A percentile compares a stretch with the other conserved stretches of the same genome.
These are phyloP conservation scores for Brassica balearica DNA, from an alignment of 441 rosid genomes.

Conservation along the genomic window DNA sequence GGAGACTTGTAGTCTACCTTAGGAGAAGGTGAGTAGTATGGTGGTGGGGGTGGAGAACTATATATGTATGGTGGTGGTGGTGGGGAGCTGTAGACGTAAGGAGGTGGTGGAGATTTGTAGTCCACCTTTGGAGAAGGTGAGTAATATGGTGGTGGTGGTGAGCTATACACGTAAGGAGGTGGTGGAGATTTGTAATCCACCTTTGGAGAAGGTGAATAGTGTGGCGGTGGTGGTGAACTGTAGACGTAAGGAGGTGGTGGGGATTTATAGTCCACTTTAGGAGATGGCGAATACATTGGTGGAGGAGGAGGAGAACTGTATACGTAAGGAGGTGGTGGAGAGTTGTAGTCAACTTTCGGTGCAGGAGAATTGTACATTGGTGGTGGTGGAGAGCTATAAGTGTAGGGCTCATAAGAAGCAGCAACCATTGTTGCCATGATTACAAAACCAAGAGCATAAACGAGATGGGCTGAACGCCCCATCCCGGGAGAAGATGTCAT, in stretches of 20 bases:
- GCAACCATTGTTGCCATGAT: conserved; percentile 19
- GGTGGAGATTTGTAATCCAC: conserved; percentile 18
- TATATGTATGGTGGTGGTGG: conserved; percentile 6
- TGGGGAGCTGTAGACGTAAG: conserved; percentile 6
- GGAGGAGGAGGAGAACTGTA: conserved; percentile 18
- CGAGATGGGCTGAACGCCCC: conserved; percentile 38
- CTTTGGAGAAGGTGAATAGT: conserved; percentile 5
- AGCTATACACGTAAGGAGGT: neutral
- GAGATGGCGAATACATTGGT: neutral
- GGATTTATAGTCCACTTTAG: neutral
- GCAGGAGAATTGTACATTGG: neutral
- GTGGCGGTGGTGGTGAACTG: conserved; percentile 1
- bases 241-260: conserved; percentile 22
- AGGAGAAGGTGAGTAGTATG: conserved; percentile 1
- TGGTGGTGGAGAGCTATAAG: conserved; percentile 21
- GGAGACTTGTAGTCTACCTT: neutral
- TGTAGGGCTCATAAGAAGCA: conserved; percentile 24
- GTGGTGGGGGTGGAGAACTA: conserved; percentile 10
- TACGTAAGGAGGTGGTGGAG: conserved; percentile 12
- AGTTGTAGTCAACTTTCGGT: neutral
- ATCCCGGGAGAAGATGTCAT: conserved; percentile 38
- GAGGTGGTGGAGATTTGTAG: conserved; percentile 32
- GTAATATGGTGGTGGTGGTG: neutral
- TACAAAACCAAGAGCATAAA: conserved; percentile 30
- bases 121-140: conserved; percentile 15